Conservation (phyloP, 345 rosid species). For the Citropsis articulata region DNA sequence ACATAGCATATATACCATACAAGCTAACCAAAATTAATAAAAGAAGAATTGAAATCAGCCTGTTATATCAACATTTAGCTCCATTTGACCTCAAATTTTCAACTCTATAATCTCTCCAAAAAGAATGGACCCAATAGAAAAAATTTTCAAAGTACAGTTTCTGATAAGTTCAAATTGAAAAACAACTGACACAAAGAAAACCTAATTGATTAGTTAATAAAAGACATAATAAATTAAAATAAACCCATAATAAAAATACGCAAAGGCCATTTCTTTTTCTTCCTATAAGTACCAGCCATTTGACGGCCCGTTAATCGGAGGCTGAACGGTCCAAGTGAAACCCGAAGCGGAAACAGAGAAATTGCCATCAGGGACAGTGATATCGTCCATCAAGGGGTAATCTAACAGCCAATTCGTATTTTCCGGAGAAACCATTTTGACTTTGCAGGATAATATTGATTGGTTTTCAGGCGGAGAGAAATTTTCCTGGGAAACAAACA, state of each 20-base stretch:
- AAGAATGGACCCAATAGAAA: neutral
- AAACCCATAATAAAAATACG: constrained; percentile 1
- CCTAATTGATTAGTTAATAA: neutral
- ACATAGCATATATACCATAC: neutral
- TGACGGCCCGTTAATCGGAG: constrained; percentile 43
- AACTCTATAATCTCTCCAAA: neutral
- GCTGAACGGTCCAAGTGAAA: constrained; percentile 75
- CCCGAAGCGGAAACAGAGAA: constrained; percentile 55
- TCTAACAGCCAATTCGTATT: constrained; percentile 64
- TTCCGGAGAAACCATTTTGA: constrained; percentile 72
- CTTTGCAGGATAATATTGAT: constrained; percentile 9
- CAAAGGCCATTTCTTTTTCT: neutral
- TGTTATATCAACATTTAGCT: neutral
- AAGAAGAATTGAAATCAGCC: neutral
- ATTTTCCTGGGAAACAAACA: constrained; percentile 11
- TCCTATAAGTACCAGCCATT: constrained; percentile 46
- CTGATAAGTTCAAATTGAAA: neutral
- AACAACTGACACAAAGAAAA: neutral
- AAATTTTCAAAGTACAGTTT: neutral
- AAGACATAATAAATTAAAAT: neutral
- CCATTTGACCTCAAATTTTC: neutral
- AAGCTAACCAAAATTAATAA: neutral
- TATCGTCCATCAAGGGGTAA: constrained; percentile 67
- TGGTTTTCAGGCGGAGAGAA: neutral
- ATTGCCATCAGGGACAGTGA: constrained; percentile 49